Base-by-base conservation (phyloP, 2,329 filamentous ascomycete species). In the Coniella vitis region DNA sequence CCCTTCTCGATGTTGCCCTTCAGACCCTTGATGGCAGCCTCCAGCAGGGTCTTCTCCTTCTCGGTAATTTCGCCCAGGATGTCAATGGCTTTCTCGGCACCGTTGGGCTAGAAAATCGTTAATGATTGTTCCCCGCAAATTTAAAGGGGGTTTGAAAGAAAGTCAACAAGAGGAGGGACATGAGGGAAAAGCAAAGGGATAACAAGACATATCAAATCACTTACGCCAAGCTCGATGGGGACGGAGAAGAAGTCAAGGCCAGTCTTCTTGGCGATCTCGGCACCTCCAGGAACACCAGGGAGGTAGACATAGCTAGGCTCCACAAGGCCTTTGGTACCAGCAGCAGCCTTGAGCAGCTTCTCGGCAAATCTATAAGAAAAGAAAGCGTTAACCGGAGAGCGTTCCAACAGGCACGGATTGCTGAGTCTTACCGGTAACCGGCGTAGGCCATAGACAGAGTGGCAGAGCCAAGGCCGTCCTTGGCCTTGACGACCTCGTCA, bases 291-390 rank as follows among this genome's bases (percentile, higher is more conserved):
- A 43, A 98, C 80, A 69, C 91, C 91, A 43, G 87, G 84, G 32
- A 97, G 86, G 76, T 96, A 96, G 72, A 98, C 84, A 70, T 86
- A 98, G 68, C 89, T 93, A 61, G 91, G 90, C 78, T 96, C 91
- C 55, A 96, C 77, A 60, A 98, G 86, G 57, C 88, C 89, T 74
- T 89, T 89, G 79, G 95, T 86, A 57, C 93, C 93, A 71, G 87
- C 87, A 63, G 76, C 69, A 60, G 90, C 93, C 75, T 86, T 90
- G 65, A 98, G 83, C 52, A 98, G 78, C 73, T 90, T 90, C 78
- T 97, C 90, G 61, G 93, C 88, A 65, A 97, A 97, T 62, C 90
- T 90, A n/a, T 2, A 50, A 16, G 38, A 34, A 32, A 38, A 43
- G 20, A n/a, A 14, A 22, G 21, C 22, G 41, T 58, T 36, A 61